These are phyloP conservation scores for Gracilaria domingensis DNA, from an alignment of 23 red algal species.

Conservation along the genomic window DNA sequence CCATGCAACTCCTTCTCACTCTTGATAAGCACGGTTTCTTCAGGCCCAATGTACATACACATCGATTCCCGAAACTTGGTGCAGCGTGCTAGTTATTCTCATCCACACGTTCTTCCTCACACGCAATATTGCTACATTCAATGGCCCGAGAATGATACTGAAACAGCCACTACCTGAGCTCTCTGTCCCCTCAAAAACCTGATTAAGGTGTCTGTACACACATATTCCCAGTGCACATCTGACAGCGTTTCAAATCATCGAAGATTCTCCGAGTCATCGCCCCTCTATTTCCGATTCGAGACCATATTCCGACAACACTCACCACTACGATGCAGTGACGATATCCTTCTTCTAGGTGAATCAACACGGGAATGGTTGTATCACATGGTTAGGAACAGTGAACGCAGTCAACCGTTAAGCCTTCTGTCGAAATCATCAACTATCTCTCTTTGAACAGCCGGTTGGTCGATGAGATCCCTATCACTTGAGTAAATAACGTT, in stretches of 20 bases:
- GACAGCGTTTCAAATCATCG: too few relatives aligned
- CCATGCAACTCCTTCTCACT: too few relatives aligned
- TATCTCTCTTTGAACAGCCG: conserved; percentile 45
- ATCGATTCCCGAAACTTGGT: neutral
- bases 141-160: neutral
- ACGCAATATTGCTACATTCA: neutral
- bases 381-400: neutral
- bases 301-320: too few relatives aligned
- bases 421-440: conserved; percentile 80
- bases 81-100: too few relatives aligned
- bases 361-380: neutral
- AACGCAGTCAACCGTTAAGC: conserved; percentile 49
- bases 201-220: neutral
- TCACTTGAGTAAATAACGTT: conserved; percentile 86
- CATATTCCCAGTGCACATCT: too few relatives aligned
- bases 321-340: neutral
- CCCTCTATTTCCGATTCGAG: too few relatives aligned
- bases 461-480: conserved; percentile 72
- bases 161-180: neutral
- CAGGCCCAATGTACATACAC: too few relatives aligned
- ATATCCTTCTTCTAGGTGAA: neutral
- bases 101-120: neutral
- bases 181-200: too few relatives aligned
- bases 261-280: too few relatives aligned
- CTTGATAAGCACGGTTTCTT: neutral